These are phyloP conservation scores for Myxozyma neglecta DNA, from an alignment of 805 yeast genomes.

Conservation along the genomic window DNA sequence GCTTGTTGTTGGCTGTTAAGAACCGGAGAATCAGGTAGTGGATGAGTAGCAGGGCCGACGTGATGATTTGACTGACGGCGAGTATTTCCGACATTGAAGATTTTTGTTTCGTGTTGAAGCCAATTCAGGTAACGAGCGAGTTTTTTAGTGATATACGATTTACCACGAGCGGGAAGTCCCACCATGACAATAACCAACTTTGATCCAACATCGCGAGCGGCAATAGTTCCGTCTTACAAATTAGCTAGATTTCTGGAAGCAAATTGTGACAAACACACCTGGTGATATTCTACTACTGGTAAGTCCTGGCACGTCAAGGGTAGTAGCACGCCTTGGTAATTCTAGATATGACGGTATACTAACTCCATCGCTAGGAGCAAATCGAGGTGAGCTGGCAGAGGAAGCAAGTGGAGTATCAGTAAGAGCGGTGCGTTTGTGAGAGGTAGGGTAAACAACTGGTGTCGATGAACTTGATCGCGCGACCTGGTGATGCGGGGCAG, in stretches of 20 bases:
- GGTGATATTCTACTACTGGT: slow-evolving; percentile 79
- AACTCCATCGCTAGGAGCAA: slow-evolving; percentile 11
- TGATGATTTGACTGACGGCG: slow-evolving; percentile 66
- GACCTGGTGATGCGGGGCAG: background rate
- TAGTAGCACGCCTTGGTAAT: slow-evolving; percentile 61
- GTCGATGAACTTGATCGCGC: slow-evolving; percentile 15
- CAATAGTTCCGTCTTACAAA: slow-evolving; percentile 34
- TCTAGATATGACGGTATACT: slow-evolving; percentile 23
- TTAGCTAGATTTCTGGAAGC: background rate
- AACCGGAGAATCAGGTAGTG: slow-evolving; percentile 50
- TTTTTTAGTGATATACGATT: slow-evolving; percentile 89
- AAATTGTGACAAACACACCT: slow-evolving; percentile 43
- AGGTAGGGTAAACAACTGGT: slow-evolving; percentile 19
- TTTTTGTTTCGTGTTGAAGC: slow-evolving; percentile 86
- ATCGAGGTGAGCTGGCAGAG: slow-evolving; percentile 24
- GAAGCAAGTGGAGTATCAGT: slow-evolving; percentile 31
- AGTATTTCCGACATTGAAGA: slow-evolving; percentile 94
- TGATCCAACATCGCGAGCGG: slow-evolving; percentile 65
- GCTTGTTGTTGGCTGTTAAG: slow-evolving; percentile 2
- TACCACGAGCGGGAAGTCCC: slow-evolving; percentile 92
- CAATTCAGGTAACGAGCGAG: slow-evolving; percentile 87
- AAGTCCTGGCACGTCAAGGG: slow-evolving; percentile 89
- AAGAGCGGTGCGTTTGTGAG: slow-evolving; percentile 18
- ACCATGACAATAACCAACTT: slow-evolving; percentile 94
- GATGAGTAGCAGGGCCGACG: slow-evolving; percentile 69